Evolutionary conservation across 371 early-diverging fungal species (phyloP).

Genomic region (Coemansia linderi): DNA sequence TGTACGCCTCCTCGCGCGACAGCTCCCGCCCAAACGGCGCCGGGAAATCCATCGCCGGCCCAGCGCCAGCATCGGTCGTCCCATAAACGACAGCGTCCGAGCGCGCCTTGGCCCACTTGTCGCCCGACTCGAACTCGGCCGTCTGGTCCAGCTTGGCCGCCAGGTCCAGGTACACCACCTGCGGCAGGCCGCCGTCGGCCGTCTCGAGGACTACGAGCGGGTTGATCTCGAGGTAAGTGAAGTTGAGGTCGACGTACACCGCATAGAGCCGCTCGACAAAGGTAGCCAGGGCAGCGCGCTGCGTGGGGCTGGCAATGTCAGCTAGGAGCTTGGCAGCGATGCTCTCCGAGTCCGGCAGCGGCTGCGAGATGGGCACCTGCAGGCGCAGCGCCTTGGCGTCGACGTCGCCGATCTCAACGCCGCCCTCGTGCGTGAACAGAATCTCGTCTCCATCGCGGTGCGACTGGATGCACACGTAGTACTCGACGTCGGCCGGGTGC

Average conservation of each 20-base stretch:
- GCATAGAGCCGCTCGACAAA: slow-evolving; percentile 91
- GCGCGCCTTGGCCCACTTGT: slow-evolving; percentile 84
- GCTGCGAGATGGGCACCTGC: slow-evolving; percentile 69
- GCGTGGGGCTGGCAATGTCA: slow-evolving; percentile 59
- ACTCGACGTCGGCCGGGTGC: slow-evolving; percentile 88
- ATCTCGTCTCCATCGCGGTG: slow-evolving; percentile 94
- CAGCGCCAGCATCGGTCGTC: slow-evolving; percentile 53
- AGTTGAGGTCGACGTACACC: slow-evolving; percentile 93
- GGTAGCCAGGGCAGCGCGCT: slow-evolving; percentile 67
- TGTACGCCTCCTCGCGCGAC: slow-evolving; percentile 95
- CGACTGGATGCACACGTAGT: slow-evolving; percentile 96
- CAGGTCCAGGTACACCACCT: slow-evolving; percentile 90
- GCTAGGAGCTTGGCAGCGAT: slow-evolving; percentile 78
- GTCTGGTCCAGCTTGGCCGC: slow-evolving; percentile 98
- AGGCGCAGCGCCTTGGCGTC: slow-evolving; percentile 92
- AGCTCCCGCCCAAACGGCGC: slow-evolving; percentile 97
- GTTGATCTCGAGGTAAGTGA: slow-evolving; percentile 98
- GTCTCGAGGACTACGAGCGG: slow-evolving; percentile 91
- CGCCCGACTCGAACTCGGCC: slow-evolving; percentile 94
- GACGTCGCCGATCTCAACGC: slow-evolving; percentile 98
- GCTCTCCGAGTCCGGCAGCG: slow-evolving; percentile 65
- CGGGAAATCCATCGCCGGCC: slow-evolving; percentile 95
- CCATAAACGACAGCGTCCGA: slow-evolving; percentile 53
- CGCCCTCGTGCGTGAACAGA: slow-evolving; percentile 96
- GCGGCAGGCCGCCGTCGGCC: slow-evolving; percentile 60